These are phyloP conservation scores for Conidiobolus incongruus DNA, from an alignment of 371 early-diverging fungal species.

Conservation along the genomic window DNA sequence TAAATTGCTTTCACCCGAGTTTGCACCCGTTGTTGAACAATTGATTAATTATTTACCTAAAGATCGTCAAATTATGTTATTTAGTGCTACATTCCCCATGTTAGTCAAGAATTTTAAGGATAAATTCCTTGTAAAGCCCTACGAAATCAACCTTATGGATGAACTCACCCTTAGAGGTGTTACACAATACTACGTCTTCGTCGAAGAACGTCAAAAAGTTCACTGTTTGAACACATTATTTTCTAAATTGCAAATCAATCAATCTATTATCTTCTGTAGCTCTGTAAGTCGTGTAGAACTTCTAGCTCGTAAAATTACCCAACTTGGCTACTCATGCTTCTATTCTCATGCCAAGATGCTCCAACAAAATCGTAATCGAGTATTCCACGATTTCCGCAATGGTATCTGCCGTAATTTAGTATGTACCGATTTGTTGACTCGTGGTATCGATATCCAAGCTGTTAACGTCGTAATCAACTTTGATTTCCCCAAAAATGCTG, in stretches of 20 bases:
- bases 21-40: conserved; percentile 89
- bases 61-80: conserved; percentile 87
- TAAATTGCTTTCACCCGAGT: conserved; percentile 89
- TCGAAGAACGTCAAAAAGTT: conserved; percentile 94
- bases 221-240: conserved; percentile 95
- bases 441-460: conserved; percentile 98
- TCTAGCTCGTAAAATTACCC: conserved; percentile 94
- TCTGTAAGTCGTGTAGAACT: conserved; percentile 93
- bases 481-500: conserved; percentile 97
- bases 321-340: conserved; percentile 95
- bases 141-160: conserved; percentile 97
- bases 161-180: conserved; percentile 93
- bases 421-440: conserved; percentile 90
- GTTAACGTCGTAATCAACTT: conserved; percentile 99
- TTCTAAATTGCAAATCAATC: conserved; percentile 96
- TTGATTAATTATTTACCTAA: conserved; percentile 61
- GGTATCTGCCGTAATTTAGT: conserved; percentile 91
- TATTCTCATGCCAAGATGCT: conserved; percentile 97
- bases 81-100: conserved; percentile 96
- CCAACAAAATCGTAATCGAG: conserved; percentile 92
- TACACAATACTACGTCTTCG: conserved; percentile 97
- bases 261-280: conserved; percentile 98
- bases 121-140: conserved; percentile 76
- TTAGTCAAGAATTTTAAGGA: conserved; percentile 91
- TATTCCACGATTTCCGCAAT: conserved; percentile 95